phyloP scores from a whole-genome alignment of 2,329 filamentous ascomycete genomes.

The Aspergillus aculeatus region DNA sequence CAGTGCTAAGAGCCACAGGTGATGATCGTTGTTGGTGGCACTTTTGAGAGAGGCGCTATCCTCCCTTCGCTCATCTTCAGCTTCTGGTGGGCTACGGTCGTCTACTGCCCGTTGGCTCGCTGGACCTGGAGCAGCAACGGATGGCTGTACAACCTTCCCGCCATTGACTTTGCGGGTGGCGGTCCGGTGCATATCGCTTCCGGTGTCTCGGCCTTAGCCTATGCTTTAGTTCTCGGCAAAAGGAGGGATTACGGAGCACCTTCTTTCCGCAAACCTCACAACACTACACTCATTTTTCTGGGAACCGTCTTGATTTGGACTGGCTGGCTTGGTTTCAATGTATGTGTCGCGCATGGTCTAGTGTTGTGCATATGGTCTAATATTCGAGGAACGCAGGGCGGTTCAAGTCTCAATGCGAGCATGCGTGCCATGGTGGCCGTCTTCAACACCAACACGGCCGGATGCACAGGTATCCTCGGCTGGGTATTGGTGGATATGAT shows the following conservation, averaged over 20 bases:
- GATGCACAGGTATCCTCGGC: slow-evolving; percentile 54
- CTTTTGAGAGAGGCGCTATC: slow-evolving; percentile 64
- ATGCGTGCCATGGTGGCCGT: slow-evolving; percentile 56
- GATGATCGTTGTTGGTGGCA: slow-evolving; percentile 64
- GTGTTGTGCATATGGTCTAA: background rate
- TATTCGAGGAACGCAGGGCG: slow-evolving; percentile 37
- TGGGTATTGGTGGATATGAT: slow-evolving; percentile 56
- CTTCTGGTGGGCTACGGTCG: slow-evolving; percentile 69
- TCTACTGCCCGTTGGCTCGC: slow-evolving; percentile 72
- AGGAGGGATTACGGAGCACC: slow-evolving; percentile 56
- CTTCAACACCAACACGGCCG: slow-evolving; percentile 60
- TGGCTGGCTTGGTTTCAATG: slow-evolving; percentile 59
- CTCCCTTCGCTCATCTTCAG: slow-evolving; percentile 66
- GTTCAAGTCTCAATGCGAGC: slow-evolving; percentile 53
- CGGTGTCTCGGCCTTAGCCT: slow-evolving; percentile 69
- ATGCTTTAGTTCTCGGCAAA: slow-evolving; percentile 71
- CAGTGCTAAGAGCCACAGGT: slow-evolving; percentile 46
- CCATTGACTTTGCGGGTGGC: slow-evolving; percentile 72
- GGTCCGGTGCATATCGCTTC: slow-evolving; percentile 74
- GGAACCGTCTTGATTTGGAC: slow-evolving; percentile 57
- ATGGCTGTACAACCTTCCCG: slow-evolving; percentile 67
- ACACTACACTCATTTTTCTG: slow-evolving; percentile 70
- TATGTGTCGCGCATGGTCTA: slow-evolving; percentile 14
- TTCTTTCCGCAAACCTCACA: slow-evolving; percentile 62
- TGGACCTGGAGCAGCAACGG: slow-evolving; percentile 76